Evolutionary conservation across 1,284 basidiomycete genomes (phyloP).

Genomic region (Ganoderma meredithae): DNA sequence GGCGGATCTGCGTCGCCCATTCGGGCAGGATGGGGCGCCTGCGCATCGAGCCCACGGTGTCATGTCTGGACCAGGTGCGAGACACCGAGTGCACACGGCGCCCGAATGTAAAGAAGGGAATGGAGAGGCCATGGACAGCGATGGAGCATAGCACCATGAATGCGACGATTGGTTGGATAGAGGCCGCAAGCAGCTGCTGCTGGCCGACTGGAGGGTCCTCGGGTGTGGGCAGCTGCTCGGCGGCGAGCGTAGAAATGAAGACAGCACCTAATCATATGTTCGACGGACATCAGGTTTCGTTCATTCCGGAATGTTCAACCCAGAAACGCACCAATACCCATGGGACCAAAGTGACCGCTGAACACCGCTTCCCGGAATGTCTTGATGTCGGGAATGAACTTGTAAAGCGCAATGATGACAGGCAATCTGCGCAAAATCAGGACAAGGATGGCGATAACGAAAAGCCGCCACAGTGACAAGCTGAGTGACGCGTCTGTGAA

Average conservation of each 20-base stretch:
- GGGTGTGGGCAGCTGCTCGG: conserved; percentile 69
- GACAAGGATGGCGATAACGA: conserved; percentile 83
- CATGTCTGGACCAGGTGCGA: conserved; percentile 83
- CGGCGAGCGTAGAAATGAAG: conserved; percentile 91
- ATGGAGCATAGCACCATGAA: conserved; percentile 94
- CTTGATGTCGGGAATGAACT: conserved; percentile 94
- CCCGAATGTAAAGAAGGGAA: conserved; percentile 92
- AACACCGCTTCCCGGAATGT: conserved; percentile 89
- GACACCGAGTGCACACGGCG: conserved; percentile 89
- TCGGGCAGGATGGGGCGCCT: conserved; percentile 48
- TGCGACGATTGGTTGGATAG: conserved; percentile 89
- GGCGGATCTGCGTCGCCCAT: conserved; percentile 82
- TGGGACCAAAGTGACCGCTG: conserved; percentile 94
- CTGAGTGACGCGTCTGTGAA: conserved; percentile 75
- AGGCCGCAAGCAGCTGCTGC: conserved; percentile 70
- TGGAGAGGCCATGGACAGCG: conserved; percentile 88
- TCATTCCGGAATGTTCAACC: neutral
- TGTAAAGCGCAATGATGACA: conserved; percentile 82
- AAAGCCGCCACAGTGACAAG: conserved; percentile 82
- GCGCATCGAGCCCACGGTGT: conserved; percentile 49
- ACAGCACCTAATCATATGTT: conserved; percentile 66
- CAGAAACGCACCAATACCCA: conserved; percentile 73
- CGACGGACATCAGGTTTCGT: conserved; percentile 23
- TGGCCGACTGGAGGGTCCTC: conserved; percentile 63
- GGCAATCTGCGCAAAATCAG: conserved; percentile 87